Evolutionary conservation across 352 stramenopile genomes (phyloP), one percentile per base, ranked within the genome.

Genomic region (Pythium phragmitis): DNA sequence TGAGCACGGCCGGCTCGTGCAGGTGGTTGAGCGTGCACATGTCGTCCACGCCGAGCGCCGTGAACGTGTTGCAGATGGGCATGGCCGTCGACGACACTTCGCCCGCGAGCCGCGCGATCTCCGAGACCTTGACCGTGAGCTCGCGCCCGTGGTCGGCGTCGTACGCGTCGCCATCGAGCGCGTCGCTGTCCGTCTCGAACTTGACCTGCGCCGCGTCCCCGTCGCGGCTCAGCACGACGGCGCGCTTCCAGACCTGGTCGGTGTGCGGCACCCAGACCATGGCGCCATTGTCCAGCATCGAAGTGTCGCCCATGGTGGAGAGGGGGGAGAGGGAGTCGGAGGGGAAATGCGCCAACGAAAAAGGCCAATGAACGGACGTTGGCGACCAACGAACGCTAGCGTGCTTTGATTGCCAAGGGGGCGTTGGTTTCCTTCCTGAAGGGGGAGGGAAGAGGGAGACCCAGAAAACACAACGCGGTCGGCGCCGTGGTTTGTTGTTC

Each of bases 181-280:
- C 76, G 50, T 85, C 81, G 23, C 77, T 74, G 67, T 80, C 79
- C 13, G 76, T 60, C 59, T 91, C 76, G 28, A 90, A 71, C 0
- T 84, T 84, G 60, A 94, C 82, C 36, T 89, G 67, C 14, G 82
- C 81, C 59, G 68, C 58, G 48, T 60, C 37, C 36, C 78, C 80
- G 57, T 87, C 77, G 19, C 81, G 82, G 7, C 66, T 66, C 52
- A 92, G 70, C 28, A 92, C 80, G 30, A 89, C 79, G 1, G 85
- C 85, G 54, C 85, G 84, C 74, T 89, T 89, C 85, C 85, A 94
- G 9, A 94, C 83, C 55, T 87, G 68, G 51, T 78, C 62, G 41
- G 85, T 73, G 68, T 94, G 83, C 3, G 85, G 85, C 50, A 94
- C 83, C 85, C 85, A 94, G 19, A 94, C 80, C 74, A 88, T 85